A percentile compares a stretch with the other conserved stretches of the same genome.
Evolutionary conservation across 169 alveolate species (phyloP).

Genomic region (Cryptosporidium sp.): DNA sequence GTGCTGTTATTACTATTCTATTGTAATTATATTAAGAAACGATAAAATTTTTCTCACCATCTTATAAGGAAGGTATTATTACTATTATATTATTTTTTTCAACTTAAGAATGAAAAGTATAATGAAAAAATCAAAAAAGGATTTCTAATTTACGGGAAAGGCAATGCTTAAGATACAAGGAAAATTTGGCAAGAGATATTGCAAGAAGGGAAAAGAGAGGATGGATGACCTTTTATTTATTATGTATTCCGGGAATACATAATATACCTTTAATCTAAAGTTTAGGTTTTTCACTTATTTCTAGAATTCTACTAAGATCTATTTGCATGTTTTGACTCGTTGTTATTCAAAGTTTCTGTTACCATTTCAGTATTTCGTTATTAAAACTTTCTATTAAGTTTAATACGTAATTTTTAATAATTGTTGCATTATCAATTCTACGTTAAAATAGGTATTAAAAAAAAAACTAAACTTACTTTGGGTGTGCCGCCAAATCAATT

Average conservation of each 20-base stretch:
- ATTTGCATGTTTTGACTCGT: not conserved
- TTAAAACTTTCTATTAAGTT: no score
- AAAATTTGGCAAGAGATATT: not conserved
- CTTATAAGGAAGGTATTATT: slow-evolving; percentile 12
- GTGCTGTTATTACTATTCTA: not conserved
- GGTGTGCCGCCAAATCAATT: not conserved
- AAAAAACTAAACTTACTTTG: not conserved
- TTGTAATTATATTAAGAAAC: slow-evolving; percentile 4
- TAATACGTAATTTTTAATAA: no score
- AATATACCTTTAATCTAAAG: not conserved
- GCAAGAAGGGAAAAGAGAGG: not conserved
- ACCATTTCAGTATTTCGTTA: not conserved
- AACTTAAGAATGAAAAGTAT: not conserved
- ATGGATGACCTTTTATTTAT: not conserved
- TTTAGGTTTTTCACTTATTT: slow-evolving; percentile 11
- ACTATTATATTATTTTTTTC: not conserved
- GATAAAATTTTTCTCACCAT: not conserved
- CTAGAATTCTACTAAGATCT: slow-evolving; percentile 6
- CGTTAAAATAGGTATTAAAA: no score
- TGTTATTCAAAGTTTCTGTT: not conserved
- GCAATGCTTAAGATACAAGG: not conserved
- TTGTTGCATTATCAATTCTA: no score
- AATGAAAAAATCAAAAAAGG: not conserved
- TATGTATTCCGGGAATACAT: not conserved
- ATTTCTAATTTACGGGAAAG: not conserved